These are phyloP conservation scores for Lophiotrema nucula DNA, from an alignment of 495 filamentous ascomycete genomes.

Conservation along the genomic window DNA sequence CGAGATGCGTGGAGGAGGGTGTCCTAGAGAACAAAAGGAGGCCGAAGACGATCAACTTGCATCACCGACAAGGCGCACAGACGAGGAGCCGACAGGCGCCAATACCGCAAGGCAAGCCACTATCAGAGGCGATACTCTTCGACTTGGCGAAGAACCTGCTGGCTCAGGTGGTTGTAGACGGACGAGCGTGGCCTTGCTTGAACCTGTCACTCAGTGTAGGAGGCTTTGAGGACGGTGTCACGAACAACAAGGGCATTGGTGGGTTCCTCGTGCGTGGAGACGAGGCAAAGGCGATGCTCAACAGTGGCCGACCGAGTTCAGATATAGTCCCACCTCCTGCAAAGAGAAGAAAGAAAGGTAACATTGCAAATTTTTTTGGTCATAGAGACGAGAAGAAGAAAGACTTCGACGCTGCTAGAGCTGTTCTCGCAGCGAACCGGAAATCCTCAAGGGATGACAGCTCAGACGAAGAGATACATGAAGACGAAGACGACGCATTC, in stretches of 20 bases:
- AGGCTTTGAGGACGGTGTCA: slow-evolving; percentile 85
- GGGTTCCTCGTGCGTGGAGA: slow-evolving; percentile 79
- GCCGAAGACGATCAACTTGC: slow-evolving; percentile 79
- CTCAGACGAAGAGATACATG: slow-evolving; percentile 4
- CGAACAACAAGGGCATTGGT: slow-evolving; percentile 80
- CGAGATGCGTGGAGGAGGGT: slow-evolving; percentile 86
- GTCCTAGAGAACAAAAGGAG: slow-evolving; percentile 84
- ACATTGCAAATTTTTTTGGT: slow-evolving; percentile 48
- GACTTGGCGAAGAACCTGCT: slow-evolving; percentile 74
- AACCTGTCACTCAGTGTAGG: slow-evolving; percentile 81
- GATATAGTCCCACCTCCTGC: slow-evolving; percentile 11
- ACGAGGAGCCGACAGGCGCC: slow-evolving; percentile 69
- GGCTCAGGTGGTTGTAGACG: slow-evolving; percentile 73
- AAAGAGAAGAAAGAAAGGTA: slow-evolving; percentile 45
- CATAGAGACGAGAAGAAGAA: slow-evolving; percentile 11
- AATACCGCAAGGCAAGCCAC: slow-evolving; percentile 70
- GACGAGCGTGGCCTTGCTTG: slow-evolving; percentile 78
- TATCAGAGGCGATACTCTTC: slow-evolving; percentile 73
- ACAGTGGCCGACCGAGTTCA: slow-evolving; percentile 1
- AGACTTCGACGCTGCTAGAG: slow-evolving; percentile 25
- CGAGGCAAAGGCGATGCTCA: slow-evolving; percentile 57
- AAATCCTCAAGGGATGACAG: slow-evolving; percentile 11
- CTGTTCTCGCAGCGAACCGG: slow-evolving; percentile 9
- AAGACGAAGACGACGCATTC: slow-evolving; percentile 3
- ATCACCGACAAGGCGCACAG: slow-evolving; percentile 70